Conservation (phyloP, 257 asterid species). For the Solanum pinnatisectum region DNA sequence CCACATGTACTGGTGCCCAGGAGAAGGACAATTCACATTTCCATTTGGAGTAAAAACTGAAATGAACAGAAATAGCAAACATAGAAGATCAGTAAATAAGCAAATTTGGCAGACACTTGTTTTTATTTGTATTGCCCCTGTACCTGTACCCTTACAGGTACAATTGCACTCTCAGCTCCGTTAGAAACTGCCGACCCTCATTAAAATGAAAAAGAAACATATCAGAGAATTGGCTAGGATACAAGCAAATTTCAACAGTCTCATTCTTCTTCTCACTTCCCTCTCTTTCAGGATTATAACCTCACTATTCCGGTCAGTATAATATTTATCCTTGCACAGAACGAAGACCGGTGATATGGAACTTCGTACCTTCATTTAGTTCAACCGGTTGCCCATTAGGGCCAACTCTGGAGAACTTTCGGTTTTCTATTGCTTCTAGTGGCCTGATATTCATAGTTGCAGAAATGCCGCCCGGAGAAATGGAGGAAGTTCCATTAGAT, state of each 20-base stretch:
- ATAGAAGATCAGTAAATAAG: constrained; percentile 5
- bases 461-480: constrained; percentile 60
- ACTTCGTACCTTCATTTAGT: constrained; percentile 51
- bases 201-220: neutral
- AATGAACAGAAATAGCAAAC: constrained; percentile 5
- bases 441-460: constrained; percentile 44
- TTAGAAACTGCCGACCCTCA: neutral
- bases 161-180: neutral
- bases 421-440: constrained; percentile 50
- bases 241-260: neutral
- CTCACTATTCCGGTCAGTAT: neutral
- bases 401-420: constrained; percentile 46
- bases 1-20: constrained; percentile 86
- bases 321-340: neutral
- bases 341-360: neutral
- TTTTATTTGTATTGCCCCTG: neutral
- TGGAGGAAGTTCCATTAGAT: constrained; percentile 48
- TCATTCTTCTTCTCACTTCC: neutral
- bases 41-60: constrained; percentile 74
- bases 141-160: neutral
- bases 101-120: neutral
- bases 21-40: constrained; percentile 77
- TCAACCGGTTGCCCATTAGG: constrained; percentile 54
- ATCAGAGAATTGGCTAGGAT: neutral
- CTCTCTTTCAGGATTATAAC: neutral